Evolutionary conservation across 495 filamentous ascomycete species (phyloP), one percentile per base, ranked within the genome.

Genomic region (Cercophora sp.): DNA sequence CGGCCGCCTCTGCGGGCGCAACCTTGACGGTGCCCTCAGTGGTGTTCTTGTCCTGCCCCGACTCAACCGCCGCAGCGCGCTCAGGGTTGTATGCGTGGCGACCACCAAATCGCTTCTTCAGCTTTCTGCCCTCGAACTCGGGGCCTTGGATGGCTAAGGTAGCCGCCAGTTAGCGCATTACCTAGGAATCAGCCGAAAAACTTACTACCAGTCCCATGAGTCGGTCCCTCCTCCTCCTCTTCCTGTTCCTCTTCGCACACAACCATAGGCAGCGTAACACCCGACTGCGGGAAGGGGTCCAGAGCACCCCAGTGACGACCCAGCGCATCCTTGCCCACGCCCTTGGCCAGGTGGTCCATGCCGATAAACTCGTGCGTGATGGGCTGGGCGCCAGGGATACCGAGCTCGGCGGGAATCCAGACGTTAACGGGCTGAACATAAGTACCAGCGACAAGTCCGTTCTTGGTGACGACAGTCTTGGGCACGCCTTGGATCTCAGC

Each of bases 361-460:
- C 23, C 19, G 2, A 18, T 8, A 3, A 52, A 56, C 1, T 56
- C 54, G 3, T 36, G 32, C 0, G 36, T 25, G 4, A 50, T 16
- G 1, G 48, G 48, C 1, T 20, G 18, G 11, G 52, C 1, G 1
- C 54, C 53, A 1, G 53, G 48, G 0, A 29, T 27, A 0, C 24
- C 49, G 8, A 31, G 16, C 18, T 56, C 54, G 0, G 47, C 37
- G 11, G 25, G 48, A 0, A 56, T 32, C 67, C 67, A 72, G 36
- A 65, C 68, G 13, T 54, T 65, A 4, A 71, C 63, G 2, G 70
- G 68, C 41, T 62, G 57, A 8, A 69, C 39, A 31, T 70, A 71
- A 6, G 57, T 64, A 2, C 70, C 67, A 8, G 70, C 67, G 15
- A 62, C 24, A 6, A 72, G 57, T 32, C 29, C 29, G 13, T 13